phyloP scores from a whole-genome alignment of 1,139 yeast genomes.

The Yamadazyma epiphylla region DNA sequence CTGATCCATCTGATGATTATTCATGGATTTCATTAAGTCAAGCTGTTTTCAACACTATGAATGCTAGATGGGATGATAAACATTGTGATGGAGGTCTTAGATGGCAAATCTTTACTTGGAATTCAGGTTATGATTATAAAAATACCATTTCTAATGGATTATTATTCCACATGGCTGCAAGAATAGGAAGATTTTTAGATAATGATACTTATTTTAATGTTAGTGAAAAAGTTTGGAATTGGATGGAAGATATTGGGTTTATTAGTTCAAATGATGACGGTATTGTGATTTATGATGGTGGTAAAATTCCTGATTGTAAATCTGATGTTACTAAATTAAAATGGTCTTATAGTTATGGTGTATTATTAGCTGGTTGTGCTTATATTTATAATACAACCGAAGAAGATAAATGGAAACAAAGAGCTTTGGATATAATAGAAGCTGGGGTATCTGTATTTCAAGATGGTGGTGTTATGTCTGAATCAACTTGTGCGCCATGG shows the following conservation, averaged over 20 bases:
- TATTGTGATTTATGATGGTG: constrained; percentile 66
- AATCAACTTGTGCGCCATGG: constrained; percentile 56
- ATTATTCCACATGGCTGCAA: constrained; percentile 71
- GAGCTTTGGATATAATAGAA: constrained; percentile 47
- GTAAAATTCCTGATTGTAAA: constrained; percentile 55
- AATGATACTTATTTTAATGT: constrained; percentile 61
- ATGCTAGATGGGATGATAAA: constrained; percentile 64
- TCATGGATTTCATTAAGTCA: constrained; percentile 70
- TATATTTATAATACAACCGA: constrained; percentile 65
- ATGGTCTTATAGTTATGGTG: constrained; percentile 84
- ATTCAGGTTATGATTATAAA: constrained; percentile 74
- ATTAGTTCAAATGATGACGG: constrained; percentile 34
- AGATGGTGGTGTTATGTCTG: constrained; percentile 50
- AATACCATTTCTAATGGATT: constrained; percentile 78
- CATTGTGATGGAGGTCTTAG: constrained; percentile 75
- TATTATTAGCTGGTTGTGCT: constrained; percentile 68
- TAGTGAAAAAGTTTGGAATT: constrained; percentile 66
- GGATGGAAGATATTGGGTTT: constrained; percentile 58
- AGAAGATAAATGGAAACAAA: constrained; percentile 52
- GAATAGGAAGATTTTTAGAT: constrained; percentile 69
- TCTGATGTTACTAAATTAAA: constrained; percentile 46
- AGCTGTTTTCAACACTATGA: constrained; percentile 75
- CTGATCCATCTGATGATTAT: constrained; percentile 44
- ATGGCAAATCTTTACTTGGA: constrained; percentile 83
- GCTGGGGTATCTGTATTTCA: constrained; percentile 48